phyloP scores from a whole-genome alignment of 192 early-diverging fungal genomes.

The Bifiguratus adelaidae region DNA sequence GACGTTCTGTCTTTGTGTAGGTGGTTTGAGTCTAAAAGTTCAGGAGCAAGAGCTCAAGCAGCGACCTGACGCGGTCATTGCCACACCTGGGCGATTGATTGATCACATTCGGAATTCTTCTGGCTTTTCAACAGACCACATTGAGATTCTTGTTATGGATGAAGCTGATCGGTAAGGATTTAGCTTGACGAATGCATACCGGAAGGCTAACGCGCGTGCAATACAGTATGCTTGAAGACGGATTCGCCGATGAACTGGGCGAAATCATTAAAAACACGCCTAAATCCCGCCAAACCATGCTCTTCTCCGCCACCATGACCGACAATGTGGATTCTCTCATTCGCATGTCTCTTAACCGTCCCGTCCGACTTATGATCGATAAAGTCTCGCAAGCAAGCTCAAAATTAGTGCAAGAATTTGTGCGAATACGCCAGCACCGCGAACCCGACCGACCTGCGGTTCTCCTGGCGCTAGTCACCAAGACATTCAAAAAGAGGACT shows the following conservation, averaged over 20 bases:
- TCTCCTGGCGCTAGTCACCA: slow-evolving; percentile 71
- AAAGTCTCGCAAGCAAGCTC: slow-evolving; percentile 63
- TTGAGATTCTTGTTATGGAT: slow-evolving; percentile 98
- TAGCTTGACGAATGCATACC: too few species aligned
- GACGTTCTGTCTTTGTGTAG: slow-evolving; percentile 76
- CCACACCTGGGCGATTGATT: slow-evolving; percentile 96
- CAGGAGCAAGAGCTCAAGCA: slow-evolving; percentile 83
- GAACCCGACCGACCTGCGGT: slow-evolving; percentile 85
- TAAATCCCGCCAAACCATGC: slow-evolving; percentile 87
- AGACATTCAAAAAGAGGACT: slow-evolving; percentile 65
- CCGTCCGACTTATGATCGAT: slow-evolving; percentile 87
- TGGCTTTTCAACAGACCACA: slow-evolving; percentile 73
- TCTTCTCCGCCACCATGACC: slow-evolving; percentile 99
- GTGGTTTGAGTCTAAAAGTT: slow-evolving; percentile 74
- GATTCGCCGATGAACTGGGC: slow-evolving; percentile 90
- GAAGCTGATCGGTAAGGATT: slow-evolving; percentile 83
- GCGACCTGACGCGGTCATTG: slow-evolving; percentile 90
- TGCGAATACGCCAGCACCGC: slow-evolving; percentile 76
- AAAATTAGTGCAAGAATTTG: slow-evolving; percentile 87
- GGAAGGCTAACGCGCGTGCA: too few species aligned
- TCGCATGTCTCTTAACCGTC: slow-evolving; percentile 81
- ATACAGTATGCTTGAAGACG: slow-evolving; percentile 88
- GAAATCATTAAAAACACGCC: slow-evolving; percentile 91
- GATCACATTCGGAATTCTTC: slow-evolving; percentile 93
- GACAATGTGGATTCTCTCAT: slow-evolving; percentile 95